Base-by-base conservation (phyloP, 208 protist species). In the Angomonas ambiguus region DNA sequence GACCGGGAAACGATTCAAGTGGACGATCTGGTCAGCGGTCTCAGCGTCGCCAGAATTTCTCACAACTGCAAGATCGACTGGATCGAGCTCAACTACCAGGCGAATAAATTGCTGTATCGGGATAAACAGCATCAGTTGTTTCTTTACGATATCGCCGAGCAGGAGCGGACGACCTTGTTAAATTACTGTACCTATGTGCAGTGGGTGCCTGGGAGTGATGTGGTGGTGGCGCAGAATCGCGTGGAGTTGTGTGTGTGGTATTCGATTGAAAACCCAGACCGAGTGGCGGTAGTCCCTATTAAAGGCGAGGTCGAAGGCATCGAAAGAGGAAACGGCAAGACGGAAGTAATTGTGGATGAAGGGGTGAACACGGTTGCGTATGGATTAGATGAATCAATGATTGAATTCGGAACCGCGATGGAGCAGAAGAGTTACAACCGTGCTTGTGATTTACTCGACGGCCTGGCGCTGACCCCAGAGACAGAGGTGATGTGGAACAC, bases 221-320 rank as follows among this genome's bases (percentile, higher is more conserved):
- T 99, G 1, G 95, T 98, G 22, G 97, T 99, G n/a, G 98, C 97
- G 24, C 98, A 99, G 80, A 97, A 95, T 72, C 80, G 96, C 22
- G 72, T 83, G 41, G 96, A 98, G 77, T 84, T 99, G 27, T 98
- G 96, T 73, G 96, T 99, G 53, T 99, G 97, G 97, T 99, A 99
- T 77, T 94, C 73, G 77, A 97, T 99, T 65, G 91, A 98, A 62
- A 64, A 76, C 8, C 95, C 97, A 13, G 97, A 99, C 28, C 77
- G 88, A 28, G 92, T 99, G 33, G 95, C 94, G 4, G 91, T 97
- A 22, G 87, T 98, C 28, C 91, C 93, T 2, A 98, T 99, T 65
- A 98, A 97, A 53, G 97, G 97, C 38, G 98, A 99, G 71, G 96
- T 99, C 11, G 88, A 97, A 57, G 93, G 97, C 61, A 98, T 99